Evolutionary conservation across 2,329 filamentous ascomycete species (phyloP), one percentile per base, ranked within the genome.

Genomic region (Beauveria rudraprayagi): DNA sequence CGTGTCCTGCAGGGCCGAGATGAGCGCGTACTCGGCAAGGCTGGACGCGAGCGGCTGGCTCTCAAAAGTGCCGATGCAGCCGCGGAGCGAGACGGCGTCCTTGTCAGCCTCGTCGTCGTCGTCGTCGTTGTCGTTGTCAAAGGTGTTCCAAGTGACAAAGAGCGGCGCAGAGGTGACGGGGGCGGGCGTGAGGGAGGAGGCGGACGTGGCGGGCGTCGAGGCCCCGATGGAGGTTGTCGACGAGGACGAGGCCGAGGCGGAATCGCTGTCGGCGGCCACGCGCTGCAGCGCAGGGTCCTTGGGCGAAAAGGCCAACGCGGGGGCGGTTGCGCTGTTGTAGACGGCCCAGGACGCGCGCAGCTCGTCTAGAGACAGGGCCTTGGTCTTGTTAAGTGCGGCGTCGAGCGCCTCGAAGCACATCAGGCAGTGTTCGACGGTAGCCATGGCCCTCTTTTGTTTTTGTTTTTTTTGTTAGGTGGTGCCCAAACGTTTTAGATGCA

Each of bases 51-150:
- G 83, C 55, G 88, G 84, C 68, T 90, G 85, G 2, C 86, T 73
- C 69, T 92, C 89, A 70, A 97, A 99, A 2, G 93, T 99, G 67
- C 94, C 94, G 71, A 99, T 97, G 79, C 94, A 99, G 63, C 94
- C 94, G 63, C 94, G 88, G 47, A 99, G 83, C 26, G 82, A 83
- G 71, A 87, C 86, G 65, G 85, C 76, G 30, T 85, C 83, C 58
- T 68, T 64, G 19, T 62, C 65, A 11, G 41, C 61, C 41, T 73
- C 70, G 64, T 26, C 86, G 65, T 84, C 65, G 14, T 43, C 61
- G 43, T 72, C 70, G 65, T 83, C 82, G 61, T 68, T 68, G 22
- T 83, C 82, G 61, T 68, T 68, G 24, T 66, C 69, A 60, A 91
- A 67, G 0, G 84, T 91, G 76, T 97, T 96, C 92, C 93, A 97